Evolutionary conservation across 106 monocot species (phyloP).

Genomic region (Dendrobium nobile): DNA sequence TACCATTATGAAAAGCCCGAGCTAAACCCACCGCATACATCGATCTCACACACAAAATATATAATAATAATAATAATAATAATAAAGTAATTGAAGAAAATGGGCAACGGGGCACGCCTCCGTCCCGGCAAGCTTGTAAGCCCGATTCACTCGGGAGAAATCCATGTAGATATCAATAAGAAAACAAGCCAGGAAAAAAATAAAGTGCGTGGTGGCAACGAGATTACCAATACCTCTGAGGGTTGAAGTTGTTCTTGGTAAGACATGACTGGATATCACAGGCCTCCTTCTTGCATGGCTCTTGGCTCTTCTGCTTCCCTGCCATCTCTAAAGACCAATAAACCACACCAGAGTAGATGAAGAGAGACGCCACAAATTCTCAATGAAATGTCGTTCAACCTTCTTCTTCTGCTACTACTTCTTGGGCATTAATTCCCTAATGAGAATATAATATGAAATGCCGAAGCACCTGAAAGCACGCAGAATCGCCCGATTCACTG

Average conservation of each 20-base stretch:
- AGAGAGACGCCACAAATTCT: not conserved
- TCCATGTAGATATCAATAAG: not conserved
- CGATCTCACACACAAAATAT: not conserved
- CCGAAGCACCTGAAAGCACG: no score
- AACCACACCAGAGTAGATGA: not conserved
- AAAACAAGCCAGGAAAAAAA: not conserved
- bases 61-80: no score
- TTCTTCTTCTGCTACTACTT: not conserved
- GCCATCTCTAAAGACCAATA: constrained; percentile 4
- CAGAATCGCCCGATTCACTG: no score
- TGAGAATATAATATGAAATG: no score
- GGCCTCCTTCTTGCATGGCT: constrained; percentile 95
- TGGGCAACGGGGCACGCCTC: not conserved
- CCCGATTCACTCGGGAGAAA: not conserved
- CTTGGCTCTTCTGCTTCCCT: constrained; percentile 46
- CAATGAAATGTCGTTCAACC: not conserved
- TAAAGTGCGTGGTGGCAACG: not conserved
- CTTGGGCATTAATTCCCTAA: not conserved
- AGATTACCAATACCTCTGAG: constrained; percentile 38
- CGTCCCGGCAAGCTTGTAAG: not conserved
- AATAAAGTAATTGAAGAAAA: no score
- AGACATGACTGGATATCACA: constrained; percentile 98
- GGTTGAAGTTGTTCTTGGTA: constrained; percentile 85
- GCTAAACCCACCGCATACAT: not conserved
- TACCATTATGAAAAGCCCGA: not conserved